Conservation (phyloP, 192 early-diverging fungal species). For the Oehlia diaphana region DNA sequence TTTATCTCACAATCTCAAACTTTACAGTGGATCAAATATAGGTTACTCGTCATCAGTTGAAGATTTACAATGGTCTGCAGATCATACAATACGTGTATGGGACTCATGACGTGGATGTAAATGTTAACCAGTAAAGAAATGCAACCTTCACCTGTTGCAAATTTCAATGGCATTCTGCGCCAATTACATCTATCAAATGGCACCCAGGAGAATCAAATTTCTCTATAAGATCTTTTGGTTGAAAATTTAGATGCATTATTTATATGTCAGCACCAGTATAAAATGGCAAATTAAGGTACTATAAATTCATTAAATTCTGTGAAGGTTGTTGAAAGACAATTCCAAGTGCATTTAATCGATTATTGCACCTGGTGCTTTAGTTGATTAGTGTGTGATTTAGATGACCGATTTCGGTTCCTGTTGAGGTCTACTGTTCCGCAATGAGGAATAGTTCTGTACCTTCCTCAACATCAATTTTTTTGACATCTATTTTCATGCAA, state of each 20-base stretch:
- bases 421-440: no score
- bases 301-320: no score
- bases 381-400: no score
- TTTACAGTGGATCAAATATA: constrained; percentile 69
- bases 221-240: constrained; percentile 97
- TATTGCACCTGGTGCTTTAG: no score
- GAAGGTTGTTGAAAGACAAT: no score
- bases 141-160: constrained; percentile 75
- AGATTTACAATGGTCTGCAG: constrained; percentile 97
- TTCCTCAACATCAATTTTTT: no score
- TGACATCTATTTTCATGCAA: no score
- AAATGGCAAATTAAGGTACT: no score
- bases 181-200: constrained; percentile 98
- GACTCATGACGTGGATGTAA: constrained; percentile 93
- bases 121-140: constrained; percentile 67
- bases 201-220: constrained; percentile 94
- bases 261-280: no score
- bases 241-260: constrained; percentile 50
- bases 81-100: constrained; percentile 94
- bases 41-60: constrained; percentile 89
- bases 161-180: constrained; percentile 92
- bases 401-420: no score
- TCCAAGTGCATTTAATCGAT: no score
- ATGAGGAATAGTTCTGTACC: no score
- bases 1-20: constrained; percentile 76